phyloP scores from a whole-genome alignment of 164 flowering plant species.

The Chloranthus sessilifolius region DNA sequence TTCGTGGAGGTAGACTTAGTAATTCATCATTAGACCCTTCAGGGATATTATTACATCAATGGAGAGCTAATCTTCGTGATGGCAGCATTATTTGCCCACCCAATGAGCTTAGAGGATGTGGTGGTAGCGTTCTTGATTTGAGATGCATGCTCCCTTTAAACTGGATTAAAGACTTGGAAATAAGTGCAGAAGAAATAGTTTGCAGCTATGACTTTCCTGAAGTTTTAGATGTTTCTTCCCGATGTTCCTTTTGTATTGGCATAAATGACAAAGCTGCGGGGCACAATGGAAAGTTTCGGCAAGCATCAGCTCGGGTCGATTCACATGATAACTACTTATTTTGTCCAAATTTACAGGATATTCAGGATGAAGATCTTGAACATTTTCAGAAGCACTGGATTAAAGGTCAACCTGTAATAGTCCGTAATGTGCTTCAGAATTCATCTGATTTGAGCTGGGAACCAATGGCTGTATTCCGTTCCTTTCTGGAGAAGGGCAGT shows the following conservation, averaged over 20 bases:
- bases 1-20: slow-evolving; percentile 20
- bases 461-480: slow-evolving; percentile 51
- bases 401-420: slow-evolving; percentile 69
- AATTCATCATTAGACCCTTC: slow-evolving; percentile 12
- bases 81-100: slow-evolving; percentile 55
- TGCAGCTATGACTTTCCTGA: slow-evolving; percentile 48
- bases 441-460: slow-evolving; percentile 55
- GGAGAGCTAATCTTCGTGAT: slow-evolving; percentile 26
- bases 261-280: slow-evolving; percentile 20
- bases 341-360: slow-evolving; percentile 37
- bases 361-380: slow-evolving; percentile 36
- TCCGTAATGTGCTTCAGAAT: slow-evolving; percentile 44
- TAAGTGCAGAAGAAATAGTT: slow-evolving; percentile 52
- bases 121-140: slow-evolving; percentile 42
- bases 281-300: slow-evolving; percentile 16
- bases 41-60: slow-evolving; percentile 14
- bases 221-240: slow-evolving; percentile 26
- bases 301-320: slow-evolving; percentile 39
- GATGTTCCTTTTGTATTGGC: slow-evolving; percentile 40
- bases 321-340: slow-evolving; percentile 53
- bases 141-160: slow-evolving; percentile 44
- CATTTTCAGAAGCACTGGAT: slow-evolving; percentile 80
- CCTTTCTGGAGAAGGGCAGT: slow-evolving; percentile 32
- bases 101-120: slow-evolving; percentile 60
- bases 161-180: slow-evolving; percentile 56